phyloP scores from a whole-genome alignment of 148 eudicot species.

The Cornus suecica region DNA sequence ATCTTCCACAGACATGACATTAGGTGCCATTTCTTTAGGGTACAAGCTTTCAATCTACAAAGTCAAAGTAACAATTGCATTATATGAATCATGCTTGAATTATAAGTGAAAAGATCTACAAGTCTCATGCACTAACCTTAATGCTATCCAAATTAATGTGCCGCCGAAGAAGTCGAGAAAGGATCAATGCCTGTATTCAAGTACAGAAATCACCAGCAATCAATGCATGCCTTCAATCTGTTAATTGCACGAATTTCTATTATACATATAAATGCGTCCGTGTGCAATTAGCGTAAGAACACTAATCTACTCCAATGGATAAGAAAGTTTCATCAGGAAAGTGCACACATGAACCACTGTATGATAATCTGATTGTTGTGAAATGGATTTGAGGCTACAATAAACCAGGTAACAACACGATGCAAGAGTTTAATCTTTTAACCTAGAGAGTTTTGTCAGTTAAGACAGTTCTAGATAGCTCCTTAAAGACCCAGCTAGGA shows the following conservation, averaged over 20 bases:
- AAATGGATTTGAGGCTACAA: too few relatives aligned
- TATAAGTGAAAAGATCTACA: neutral
- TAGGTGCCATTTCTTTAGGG: constrained; percentile 77
- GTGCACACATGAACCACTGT: too few relatives aligned
- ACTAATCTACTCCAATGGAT: too few relatives aligned
- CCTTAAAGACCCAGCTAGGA: too few relatives aligned
- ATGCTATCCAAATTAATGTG: constrained; percentile 59
- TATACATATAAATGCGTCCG: too few relatives aligned
- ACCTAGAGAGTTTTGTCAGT: too few relatives aligned
- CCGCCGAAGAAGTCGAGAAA: constrained; percentile 86
- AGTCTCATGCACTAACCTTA: constrained; percentile 38
- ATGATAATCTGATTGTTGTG: too few relatives aligned
- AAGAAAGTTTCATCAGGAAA: too few relatives aligned
- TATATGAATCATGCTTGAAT: neutral
- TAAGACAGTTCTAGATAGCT: too few relatives aligned
- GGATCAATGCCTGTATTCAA: constrained; percentile 75
- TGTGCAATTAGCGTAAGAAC: too few relatives aligned
- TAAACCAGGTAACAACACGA: too few relatives aligned
- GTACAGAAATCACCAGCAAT: neutral
- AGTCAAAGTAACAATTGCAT: constrained; percentile 2
- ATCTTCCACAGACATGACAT: constrained; percentile 58
- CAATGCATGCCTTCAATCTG: neutral
- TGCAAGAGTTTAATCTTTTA: too few relatives aligned
- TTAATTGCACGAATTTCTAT: neutral
- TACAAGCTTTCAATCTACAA: constrained; percentile 81